phyloP scores from a whole-genome alignment of 768 basidiomycete genomes.

The Naganishia vishniacii region DNA sequence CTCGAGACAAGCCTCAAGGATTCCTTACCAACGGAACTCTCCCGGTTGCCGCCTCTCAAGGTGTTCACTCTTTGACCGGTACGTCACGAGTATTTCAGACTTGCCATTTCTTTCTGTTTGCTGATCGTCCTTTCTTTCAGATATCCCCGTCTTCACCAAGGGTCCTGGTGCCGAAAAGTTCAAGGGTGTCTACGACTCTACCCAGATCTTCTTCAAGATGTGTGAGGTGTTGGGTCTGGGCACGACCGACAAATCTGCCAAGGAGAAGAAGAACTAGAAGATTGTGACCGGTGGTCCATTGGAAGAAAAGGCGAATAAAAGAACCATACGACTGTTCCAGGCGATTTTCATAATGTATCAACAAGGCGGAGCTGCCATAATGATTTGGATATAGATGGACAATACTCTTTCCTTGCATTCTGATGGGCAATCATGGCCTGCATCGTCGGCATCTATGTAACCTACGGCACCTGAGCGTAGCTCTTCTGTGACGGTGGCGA shows the following conservation, averaged over 20 bases:
- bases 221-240: conserved; percentile 46
- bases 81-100: too few species aligned
- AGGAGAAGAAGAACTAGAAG: background rate
- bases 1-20: conserved; percentile 43
- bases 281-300: background rate
- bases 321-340: too few species aligned
- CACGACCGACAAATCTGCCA: background rate
- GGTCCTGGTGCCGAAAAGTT: conserved; percentile 47
- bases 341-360: too few species aligned
- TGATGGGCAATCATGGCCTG: too few species aligned
- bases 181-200: conserved; percentile 42
- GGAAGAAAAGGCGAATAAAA: background rate
- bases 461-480: too few species aligned
- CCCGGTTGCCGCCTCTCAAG: conserved; percentile 38
- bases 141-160: conserved; percentile 47
- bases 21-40: conserved; percentile 49
- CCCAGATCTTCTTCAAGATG: conserved; percentile 48
- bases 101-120: background rate
- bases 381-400: too few species aligned
- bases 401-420: too few species aligned
- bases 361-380: too few species aligned
- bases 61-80: conserved; percentile 45
- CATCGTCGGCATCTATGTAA: too few species aligned
- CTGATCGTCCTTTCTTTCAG: conserved; percentile 30
- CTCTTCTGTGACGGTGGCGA: too few species aligned